Conservation (phyloP, 805 yeast genomes). For the Torulaspora delbrueckii region DNA sequence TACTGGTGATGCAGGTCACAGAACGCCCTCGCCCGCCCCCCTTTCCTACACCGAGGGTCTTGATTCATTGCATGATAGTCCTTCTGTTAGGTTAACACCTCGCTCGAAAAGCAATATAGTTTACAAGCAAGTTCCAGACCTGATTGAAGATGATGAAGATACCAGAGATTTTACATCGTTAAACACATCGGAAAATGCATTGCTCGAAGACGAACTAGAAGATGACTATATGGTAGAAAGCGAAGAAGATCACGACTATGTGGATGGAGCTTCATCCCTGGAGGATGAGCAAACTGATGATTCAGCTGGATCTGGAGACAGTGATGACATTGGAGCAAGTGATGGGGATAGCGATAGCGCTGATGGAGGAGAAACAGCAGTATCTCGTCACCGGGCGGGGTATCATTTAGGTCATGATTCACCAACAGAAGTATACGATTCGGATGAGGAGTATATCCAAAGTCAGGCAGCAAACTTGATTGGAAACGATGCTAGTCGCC, state of each 20-base stretch:
- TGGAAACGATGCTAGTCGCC: conserved; percentile 20
- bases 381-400: background rate
- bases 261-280: conserved; percentile 23
- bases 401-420: conserved; percentile 13
- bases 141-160: conserved; percentile 77
- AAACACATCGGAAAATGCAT: conserved; percentile 34
- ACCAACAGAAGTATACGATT: conserved; percentile 20
- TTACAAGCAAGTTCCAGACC: conserved; percentile 56
- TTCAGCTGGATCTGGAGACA: conserved; percentile 13
- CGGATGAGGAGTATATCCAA: conserved; percentile 25
- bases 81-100: conserved; percentile 20
- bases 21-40: background rate
- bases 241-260: conserved; percentile 35
- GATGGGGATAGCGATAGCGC: conserved; percentile 7
- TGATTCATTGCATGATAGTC: conserved; percentile 8
- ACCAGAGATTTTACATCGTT: conserved; percentile 28
- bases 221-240: conserved; percentile 19
- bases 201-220: conserved; percentile 29
- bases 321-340: conserved; percentile 13
- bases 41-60: conserved; percentile 1
- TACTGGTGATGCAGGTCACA: background rate
- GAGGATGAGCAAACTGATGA: conserved; percentile 14
- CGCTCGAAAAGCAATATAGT: conserved; percentile 22
- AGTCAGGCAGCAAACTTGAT: conserved; percentile 19
- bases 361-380: background rate